phyloP scores from a whole-genome alignment of 768 basidiomycete species.

The Lentinula sp. region DNA sequence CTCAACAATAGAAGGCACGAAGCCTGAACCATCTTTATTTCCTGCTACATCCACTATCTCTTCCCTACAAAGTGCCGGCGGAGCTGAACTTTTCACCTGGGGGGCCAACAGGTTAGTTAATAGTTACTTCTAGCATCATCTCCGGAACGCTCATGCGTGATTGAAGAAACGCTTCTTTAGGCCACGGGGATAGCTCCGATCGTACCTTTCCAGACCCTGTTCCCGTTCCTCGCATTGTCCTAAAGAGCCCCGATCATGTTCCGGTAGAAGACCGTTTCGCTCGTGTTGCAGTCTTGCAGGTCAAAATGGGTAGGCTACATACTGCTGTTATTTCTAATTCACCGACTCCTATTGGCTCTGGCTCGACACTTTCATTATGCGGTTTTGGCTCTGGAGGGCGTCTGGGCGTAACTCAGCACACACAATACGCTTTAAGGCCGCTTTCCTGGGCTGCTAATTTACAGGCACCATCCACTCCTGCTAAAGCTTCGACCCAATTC shows the following conservation, averaged over 20 bases:
- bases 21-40: slow-evolving; percentile 30
- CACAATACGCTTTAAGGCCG: slow-evolving; percentile 67
- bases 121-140: not conserved
- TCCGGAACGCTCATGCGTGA: slow-evolving; percentile 5
- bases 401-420: slow-evolving; percentile 71
- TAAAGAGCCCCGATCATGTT: not conserved
- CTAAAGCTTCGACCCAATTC: not conserved
- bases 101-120: slow-evolving; percentile 11
- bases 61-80: not conserved
- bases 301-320: slow-evolving; percentile 85
- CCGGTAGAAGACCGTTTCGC: slow-evolving; percentile 46
- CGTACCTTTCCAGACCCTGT: slow-evolving; percentile 76
- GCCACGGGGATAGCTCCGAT: slow-evolving; percentile 75
- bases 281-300: slow-evolving; percentile 54
- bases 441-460: slow-evolving; percentile 41
- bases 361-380: slow-evolving; percentile 75
- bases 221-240: slow-evolving; percentile 26
- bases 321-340: slow-evolving; percentile 46
- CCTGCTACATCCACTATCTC: not conserved
- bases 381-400: slow-evolving; percentile 88
- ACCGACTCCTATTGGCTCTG: slow-evolving; percentile 6
- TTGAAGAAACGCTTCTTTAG: slow-evolving; percentile 80
- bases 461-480: not conserved
- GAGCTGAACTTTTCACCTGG: slow-evolving; percentile 63
- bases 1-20: slow-evolving; percentile 74